Conservation (phyloP, 2,329 filamentous ascomycete genomes). For the Talaromyces albobiverticillius region DNA sequence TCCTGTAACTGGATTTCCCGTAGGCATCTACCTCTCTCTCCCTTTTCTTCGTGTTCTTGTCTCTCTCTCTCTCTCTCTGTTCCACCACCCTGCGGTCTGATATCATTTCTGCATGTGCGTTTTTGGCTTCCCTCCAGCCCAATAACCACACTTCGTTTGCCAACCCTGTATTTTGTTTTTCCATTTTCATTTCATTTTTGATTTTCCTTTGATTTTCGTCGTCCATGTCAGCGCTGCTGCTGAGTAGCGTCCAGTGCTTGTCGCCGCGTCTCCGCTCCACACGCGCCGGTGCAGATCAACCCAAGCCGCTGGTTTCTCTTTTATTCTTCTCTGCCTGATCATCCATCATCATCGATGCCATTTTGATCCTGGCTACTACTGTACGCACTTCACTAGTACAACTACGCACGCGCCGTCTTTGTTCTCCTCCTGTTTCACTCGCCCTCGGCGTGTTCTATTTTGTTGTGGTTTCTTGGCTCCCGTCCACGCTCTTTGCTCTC, state of each 20-base stretch:
- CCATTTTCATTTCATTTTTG: neutral
- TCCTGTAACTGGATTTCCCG: neutral
- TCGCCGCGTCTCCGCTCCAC: conserved; percentile 17
- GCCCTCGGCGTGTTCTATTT: conserved; percentile 5
- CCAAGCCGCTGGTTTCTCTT: conserved; percentile 8
- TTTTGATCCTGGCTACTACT: neutral
- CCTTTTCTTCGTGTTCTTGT: conserved; percentile 25
- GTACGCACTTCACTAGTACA: too few species aligned
- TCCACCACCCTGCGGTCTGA: neutral
- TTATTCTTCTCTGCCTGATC: neutral
- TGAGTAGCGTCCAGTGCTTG: neutral
- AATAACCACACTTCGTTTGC: neutral
- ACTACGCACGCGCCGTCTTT: neutral
- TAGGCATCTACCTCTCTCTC: conserved; percentile 19
- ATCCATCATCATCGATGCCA: too few species aligned
- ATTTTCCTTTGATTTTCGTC: neutral
- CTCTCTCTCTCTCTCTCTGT: conserved; percentile 10
- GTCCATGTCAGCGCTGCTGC: too few species aligned
- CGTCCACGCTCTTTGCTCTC: neutral
- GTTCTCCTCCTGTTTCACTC: conserved; percentile 11
- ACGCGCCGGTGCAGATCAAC: conserved; percentile 16
- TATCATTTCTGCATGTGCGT: neutral
- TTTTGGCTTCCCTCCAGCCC: neutral
- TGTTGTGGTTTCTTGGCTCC: neutral
- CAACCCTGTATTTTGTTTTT: neutral